These are phyloP conservation scores for Citrus medica DNA, from an alignment of 345 rosid genomes.

Conservation along the genomic window DNA sequence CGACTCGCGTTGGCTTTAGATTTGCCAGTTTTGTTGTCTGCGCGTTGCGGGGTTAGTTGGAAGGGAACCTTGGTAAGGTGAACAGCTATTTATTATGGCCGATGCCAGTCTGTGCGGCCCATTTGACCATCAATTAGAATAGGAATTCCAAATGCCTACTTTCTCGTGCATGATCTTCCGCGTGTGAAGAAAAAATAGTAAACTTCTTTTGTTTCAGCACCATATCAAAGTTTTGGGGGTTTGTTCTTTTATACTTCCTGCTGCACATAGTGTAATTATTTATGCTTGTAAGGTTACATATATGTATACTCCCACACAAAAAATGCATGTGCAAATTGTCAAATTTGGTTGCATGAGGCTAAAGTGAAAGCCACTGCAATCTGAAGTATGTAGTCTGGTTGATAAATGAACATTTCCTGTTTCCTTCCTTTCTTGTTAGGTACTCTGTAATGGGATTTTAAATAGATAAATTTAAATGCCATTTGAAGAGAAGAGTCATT, in stretches of 20 bases:
- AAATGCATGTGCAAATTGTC: background rate
- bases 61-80: background rate
- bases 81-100: background rate
- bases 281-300: background rate
- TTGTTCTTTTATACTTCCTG: background rate
- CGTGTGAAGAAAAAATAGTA: background rate
- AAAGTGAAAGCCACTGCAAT: background rate
- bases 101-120: background rate
- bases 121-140: background rate
- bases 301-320: background rate
- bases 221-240: too few species aligned
- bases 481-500: background rate
- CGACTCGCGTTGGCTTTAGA: background rate
- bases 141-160: background rate
- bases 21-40: background rate
- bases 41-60: background rate
- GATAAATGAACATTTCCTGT: background rate
- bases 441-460: background rate
- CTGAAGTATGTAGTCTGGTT: background rate
- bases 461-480: background rate
- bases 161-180: background rate
- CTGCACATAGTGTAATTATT: background rate
- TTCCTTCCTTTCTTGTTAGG: background rate
- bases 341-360: background rate
- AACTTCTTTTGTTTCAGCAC: background rate